Evolutionary conservation across 2,329 filamentous ascomycete genomes (phyloP), one percentile per base, ranked within the genome.

Genomic region (Colletotrichum lupini): DNA sequence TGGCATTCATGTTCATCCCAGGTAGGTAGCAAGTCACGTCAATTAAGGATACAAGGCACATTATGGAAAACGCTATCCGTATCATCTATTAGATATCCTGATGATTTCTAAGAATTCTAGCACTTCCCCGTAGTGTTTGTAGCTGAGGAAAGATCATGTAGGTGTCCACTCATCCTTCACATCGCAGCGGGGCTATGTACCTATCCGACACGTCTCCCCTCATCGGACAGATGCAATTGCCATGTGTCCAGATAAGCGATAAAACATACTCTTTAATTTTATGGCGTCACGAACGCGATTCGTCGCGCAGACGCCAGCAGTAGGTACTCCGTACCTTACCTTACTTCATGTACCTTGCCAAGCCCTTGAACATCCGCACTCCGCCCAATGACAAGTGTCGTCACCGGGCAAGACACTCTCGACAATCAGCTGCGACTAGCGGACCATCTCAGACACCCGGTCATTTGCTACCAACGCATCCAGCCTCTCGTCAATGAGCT

Each of bases 321-420:
- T 42, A 32, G n/a, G 14, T 32, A 5, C 42, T 32, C 60, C 24
- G 24, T 11, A 37, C 58, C 14, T 16, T 14, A 4, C 32, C 57
- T 26, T 14, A 61, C 24, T 37, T n/a, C 9, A 9, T 19, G 26
- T n/a, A 64, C 26, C 52, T 62, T n/a, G 37, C 35, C 58, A 46
- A 32, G 9, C 65, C 11, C 30, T 24, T 22, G 19, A 22, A 26
- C 46, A 26, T 24, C 28, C 56, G 24, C 53, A 56, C 46, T 56
- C 30, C 16, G n/a, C 8, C 19, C 52, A 16, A 37, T 28, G 64
- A 62, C 35, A 68, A 72, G 69, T 72, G 64, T 68, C 69, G 69
- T 72, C 69, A 72, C 69, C 22, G 37, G 52, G 56, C 61, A 22
- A 53, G 16, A 67, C 32, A 32, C 32, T 26, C 32, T 26, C 24